Percentiles rank a stretch among this genome's conserved stretches.
phyloP scores from a whole-genome alignment of 2,329 filamentous ascomycete species.

The Ophiostoma piceae region DNA sequence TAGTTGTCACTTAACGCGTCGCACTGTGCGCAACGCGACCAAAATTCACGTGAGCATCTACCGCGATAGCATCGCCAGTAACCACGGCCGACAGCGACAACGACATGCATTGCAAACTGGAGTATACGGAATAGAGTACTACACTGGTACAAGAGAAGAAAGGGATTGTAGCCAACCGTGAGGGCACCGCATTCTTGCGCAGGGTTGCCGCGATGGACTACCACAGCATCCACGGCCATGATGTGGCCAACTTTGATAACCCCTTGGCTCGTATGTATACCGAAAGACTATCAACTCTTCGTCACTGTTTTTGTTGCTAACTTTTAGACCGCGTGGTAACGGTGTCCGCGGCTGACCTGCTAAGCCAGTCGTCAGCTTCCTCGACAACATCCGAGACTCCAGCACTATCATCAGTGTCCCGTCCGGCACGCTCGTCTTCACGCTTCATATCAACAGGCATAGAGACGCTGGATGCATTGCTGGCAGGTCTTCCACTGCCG shows the following conservation, averaged over 20 bases:
- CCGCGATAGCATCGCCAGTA: not conserved
- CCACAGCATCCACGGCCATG: conserved; percentile 54
- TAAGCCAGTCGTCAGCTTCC: conserved; percentile 22
- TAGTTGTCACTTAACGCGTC: not conserved
- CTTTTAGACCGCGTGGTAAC: conserved; percentile 68
- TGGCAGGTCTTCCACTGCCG: conserved; percentile 35
- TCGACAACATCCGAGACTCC: conserved; percentile 10
- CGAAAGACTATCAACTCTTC: not conserved
- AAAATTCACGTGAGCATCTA: not conserved
- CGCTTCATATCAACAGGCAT: conserved; percentile 55
- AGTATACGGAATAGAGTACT: not conserved
- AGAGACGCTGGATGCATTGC: conserved; percentile 45
- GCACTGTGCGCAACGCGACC: conserved; percentile 1
- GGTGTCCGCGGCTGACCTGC: conserved; percentile 62
- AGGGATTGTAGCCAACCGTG: not conserved
- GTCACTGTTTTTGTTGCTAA: not conserved
- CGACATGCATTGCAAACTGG: not conserved
- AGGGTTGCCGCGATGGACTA: conserved; percentile 46
- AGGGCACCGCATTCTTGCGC: not conserved
- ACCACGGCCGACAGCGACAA: not conserved
- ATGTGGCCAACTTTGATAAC: conserved; percentile 56
- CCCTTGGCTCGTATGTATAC: conserved; percentile 45
- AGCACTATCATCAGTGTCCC: not conserved
- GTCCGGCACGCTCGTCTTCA: not conserved
- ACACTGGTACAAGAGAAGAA: not conserved